Percentiles rank a stretch among this genome's conserved stretches.
phyloP scores from a whole-genome alignment of 225 moss, liverwort and hornwort species.

The Sphagnum tenellum region DNA sequence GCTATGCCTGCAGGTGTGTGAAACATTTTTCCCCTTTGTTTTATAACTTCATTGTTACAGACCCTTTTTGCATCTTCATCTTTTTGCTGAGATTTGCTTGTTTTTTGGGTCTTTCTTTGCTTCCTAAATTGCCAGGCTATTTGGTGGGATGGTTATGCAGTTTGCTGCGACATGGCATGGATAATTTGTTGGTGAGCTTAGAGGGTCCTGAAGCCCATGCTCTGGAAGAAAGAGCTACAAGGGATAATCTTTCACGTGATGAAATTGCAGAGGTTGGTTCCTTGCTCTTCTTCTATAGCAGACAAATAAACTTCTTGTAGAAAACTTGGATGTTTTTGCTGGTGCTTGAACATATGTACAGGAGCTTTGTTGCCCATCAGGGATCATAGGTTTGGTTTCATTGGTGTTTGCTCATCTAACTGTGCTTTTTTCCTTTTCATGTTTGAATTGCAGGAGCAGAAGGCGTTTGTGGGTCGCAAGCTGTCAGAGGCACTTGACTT shows the following conservation, averaged over 20 bases:
- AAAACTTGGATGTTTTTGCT: background rate
- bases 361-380: background rate
- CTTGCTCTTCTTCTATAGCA: background rate
- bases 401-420: background rate
- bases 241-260: constrained; percentile 40
- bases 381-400: background rate
- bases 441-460: constrained; percentile 24
- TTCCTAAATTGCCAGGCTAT: background rate
- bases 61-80: background rate
- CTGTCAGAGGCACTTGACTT: constrained; percentile 33
- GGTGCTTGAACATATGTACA: background rate
- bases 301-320: background rate
- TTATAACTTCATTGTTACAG: background rate
- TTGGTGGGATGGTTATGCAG: constrained; percentile 12
- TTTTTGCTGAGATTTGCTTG: constrained; percentile 4
- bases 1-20: constrained; percentile 78
- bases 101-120: background rate
- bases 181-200: constrained; percentile 69
- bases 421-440: background rate
- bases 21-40: background rate
- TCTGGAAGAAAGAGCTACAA: constrained; percentile 61
- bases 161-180: constrained; percentile 76
- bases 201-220: constrained; percentile 60
- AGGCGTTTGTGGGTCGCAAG: constrained; percentile 27
- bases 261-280: constrained; percentile 36